Base-by-base conservation (phyloP, 2,329 filamentous ascomycete species). In the Ascosphaera acerosa region DNA sequence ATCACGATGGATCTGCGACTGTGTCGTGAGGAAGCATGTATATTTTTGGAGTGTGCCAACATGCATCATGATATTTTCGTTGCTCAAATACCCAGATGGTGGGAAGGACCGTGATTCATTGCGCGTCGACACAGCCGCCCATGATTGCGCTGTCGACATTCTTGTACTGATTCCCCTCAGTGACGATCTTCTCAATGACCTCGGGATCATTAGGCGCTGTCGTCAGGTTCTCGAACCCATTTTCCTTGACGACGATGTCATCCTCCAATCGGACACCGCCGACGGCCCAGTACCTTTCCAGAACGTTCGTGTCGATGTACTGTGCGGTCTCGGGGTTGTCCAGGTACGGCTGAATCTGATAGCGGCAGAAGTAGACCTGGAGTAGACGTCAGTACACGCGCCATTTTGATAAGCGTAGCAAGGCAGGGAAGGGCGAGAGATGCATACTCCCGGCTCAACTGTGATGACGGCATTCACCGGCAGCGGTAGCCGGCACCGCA, bases 321-420 rank as follows among this genome's bases (percentile, higher is more conserved):
- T 42, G 42, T 4, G 47, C 44, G 44, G 82, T 69, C 30, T 66
- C 63, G 0, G 74, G 67, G 39, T 81, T 69, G 30, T 69, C 60
- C 9, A 90, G 58, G 46, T 75, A 87, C 0, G 80, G 76, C 28
- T 73, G 66, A 37, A 92, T 76, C 39, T 89, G 89, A 47, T 82
- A 91, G 14, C 68, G 65, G 52, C 78, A 90, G 51, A 92, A 92
- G 54, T 92, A 92, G 38, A 84, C 70, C 66, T 70, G 36, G 15
- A 25, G 12, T 32, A n/a, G 1, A 20, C 22, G 20, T 30, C n/a
- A n/a, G n/a, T 31, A 44, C 31, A 3, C 44, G 40, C 32, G 44
- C 42, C 6, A 40, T 43, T 29, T 42, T 44, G 12, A 50, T 44
- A 35, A 50, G 46, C 3, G 45, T 39, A 10, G 55, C 40, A 17